Base-by-base conservation (phyloP, 768 basidiomycete genomes). In the Dentipellis fragilis region DNA sequence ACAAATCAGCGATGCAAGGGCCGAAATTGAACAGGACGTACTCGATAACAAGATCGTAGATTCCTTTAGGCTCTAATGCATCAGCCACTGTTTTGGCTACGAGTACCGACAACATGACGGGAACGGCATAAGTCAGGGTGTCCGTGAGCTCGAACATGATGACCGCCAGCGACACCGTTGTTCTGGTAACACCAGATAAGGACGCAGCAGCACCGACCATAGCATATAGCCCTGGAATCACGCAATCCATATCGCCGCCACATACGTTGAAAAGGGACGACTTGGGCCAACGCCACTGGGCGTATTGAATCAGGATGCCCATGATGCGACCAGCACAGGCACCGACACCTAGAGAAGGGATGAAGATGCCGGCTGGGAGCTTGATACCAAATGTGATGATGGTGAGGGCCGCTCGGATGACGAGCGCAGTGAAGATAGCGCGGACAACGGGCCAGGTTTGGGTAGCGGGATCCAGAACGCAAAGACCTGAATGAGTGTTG, bases 171-270 rank as follows among this genome's bases (percentile, higher is more conserved):
- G 93, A 94, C 22, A 98, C 89, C 0, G 91, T 93, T 21, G 90
- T 93, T 37, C 91, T 75, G 52, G 95, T 97, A 14, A 97, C 94
- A n/a, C 96, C 95, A 29, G 93, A 93, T 48, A 99, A 74, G 0
- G 93, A 77, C 0, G 93, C 93, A 1, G 93, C 95, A 1, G 96
- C 96, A 35, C 96, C 96, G 22, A 93, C 89, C 90, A 96, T 94
- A 4, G 92, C 91, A 70, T 95, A 95, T 37, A 93, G 71, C 3
- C 95, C 95, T 9, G 94, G 93, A 12, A 93, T 73, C 52, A 97
- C 76, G 73, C 93, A 95, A 51, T 84, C 77, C 35, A 73, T 69
- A 60, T 85, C 79, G 10, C 79, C 80, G 10, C 74, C 63, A 67
- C 93, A 95, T 1, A 72, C 71, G 19, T 72, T 71, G 65, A 93